These are phyloP conservation scores for Lavandula angustifolia DNA, from an alignment of 257 asterid species.

Conservation along the genomic window DNA sequence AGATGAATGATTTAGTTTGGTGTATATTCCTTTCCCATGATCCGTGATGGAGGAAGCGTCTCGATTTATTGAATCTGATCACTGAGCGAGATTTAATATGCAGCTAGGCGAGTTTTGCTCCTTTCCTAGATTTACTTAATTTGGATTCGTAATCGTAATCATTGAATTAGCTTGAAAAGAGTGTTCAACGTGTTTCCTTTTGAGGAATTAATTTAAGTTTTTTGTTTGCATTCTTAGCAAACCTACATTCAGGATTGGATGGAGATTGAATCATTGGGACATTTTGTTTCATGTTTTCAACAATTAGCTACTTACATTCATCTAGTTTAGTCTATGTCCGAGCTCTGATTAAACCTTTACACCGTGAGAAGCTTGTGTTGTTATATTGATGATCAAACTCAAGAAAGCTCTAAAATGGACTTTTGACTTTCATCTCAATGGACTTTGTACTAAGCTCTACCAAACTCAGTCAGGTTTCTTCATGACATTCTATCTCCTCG, in stretches of 20 bases:
- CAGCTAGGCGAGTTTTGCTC: conserved; percentile 1
- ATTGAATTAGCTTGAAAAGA: background rate
- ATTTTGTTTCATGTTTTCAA: background rate
- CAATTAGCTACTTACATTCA: background rate
- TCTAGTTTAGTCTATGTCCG: background rate
- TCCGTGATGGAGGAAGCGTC: background rate
- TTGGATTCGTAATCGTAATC: background rate
- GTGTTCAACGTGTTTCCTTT: conserved; percentile 9
- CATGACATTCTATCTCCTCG: background rate
- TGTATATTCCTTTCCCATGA: background rate
- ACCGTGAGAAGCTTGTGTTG: conserved; percentile 6
- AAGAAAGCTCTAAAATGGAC: conserved; percentile 6
- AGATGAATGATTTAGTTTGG: conserved; percentile 19
- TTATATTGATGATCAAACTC: conserved; percentile 8
- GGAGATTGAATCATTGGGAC: conserved; percentile 1
- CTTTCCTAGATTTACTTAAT: background rate
- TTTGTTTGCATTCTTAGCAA: background rate
- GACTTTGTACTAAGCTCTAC: background rate
- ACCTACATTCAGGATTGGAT: background rate
- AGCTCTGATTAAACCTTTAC: conserved; percentile 5
- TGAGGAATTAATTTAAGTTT: background rate
- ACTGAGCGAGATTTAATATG: background rate
- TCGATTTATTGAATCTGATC: conserved; percentile 8
- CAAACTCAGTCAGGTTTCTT: background rate
- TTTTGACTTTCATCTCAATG: background rate